phyloP scores from a whole-genome alignment of 2,329 filamentous ascomycete genomes.

The Claviceps paspali region DNA sequence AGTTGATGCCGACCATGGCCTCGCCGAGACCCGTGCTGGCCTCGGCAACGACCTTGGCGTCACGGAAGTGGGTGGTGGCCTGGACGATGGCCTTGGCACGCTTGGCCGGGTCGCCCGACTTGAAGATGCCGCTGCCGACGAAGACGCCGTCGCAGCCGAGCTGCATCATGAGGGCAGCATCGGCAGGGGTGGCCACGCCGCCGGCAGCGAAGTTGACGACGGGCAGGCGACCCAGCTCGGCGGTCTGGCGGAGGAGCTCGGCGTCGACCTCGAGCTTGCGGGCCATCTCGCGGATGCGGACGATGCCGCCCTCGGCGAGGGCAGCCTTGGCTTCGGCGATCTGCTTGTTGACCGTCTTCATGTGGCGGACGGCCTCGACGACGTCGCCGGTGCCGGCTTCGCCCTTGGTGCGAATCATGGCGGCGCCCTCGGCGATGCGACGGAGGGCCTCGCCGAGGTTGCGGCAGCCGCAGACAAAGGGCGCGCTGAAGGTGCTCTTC shows the following conservation, averaged over 20 bases:
- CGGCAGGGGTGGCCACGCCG: slow-evolving; percentile 97
- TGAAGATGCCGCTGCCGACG: slow-evolving; percentile 94
- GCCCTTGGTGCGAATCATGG: slow-evolving; percentile 98
- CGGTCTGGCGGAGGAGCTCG: slow-evolving; percentile 69
- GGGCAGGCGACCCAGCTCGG: slow-evolving; percentile 71
- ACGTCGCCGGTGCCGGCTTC: slow-evolving; percentile 96
- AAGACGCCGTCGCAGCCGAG: slow-evolving; percentile 96
- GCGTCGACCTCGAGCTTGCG: slow-evolving; percentile 69
- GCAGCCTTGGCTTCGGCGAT: slow-evolving; percentile 70
- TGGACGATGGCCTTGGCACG: slow-evolving; percentile 88
- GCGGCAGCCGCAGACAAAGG: slow-evolving; percentile 93
- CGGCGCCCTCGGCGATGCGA: slow-evolving; percentile 81
- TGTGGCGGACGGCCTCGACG: slow-evolving; percentile 90
- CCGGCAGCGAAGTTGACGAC: slow-evolving; percentile 97
- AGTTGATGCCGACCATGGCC: slow-evolving; percentile 95
- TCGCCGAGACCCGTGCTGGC: slow-evolving; percentile 83
- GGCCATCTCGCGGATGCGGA: slow-evolving; percentile 52
- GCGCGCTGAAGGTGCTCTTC: slow-evolving; percentile 67
- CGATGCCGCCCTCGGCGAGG: slow-evolving; percentile 37
- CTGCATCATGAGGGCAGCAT: slow-evolving; percentile 97
- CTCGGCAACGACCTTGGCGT: slow-evolving; percentile 72
- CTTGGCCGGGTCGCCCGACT: slow-evolving; percentile 80
- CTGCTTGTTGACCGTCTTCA: slow-evolving; percentile 75
- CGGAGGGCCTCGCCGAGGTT: slow-evolving; percentile 88
- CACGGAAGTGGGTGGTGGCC: slow-evolving; percentile 80